These are phyloP conservation scores for Globomyces pollinis-pini DNA, from an alignment of 192 early-diverging fungal genomes.

Conservation along the genomic window DNA sequence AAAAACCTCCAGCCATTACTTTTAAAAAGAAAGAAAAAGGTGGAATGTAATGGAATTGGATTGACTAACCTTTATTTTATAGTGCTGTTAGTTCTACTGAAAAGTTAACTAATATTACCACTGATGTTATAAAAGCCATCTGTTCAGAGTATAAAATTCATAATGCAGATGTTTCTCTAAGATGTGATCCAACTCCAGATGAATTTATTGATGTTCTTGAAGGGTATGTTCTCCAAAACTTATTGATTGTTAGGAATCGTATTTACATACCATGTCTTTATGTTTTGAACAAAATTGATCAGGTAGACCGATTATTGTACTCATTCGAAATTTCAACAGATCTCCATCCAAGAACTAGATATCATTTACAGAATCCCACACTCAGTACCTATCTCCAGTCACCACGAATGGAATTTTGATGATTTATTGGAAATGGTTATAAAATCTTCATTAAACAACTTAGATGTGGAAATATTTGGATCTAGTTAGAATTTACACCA, in stretches of 20 bases:
- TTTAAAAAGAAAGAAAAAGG: slow-evolving; percentile 99
- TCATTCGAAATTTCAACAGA: slow-evolving; percentile 18
- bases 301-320: too few relatives aligned
- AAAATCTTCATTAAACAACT: neutral
- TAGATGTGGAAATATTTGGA: slow-evolving; percentile 64
- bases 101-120: slow-evolving; percentile 76
- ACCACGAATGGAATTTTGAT: slow-evolving; percentile 91
- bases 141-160: slow-evolving; percentile 91
- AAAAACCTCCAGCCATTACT: slow-evolving; percentile 88
- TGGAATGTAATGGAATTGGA: slow-evolving; percentile 68
- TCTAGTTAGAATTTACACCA: slow-evolving; percentile 71
- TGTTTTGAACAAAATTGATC: slow-evolving; percentile 98
- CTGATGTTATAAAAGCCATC: slow-evolving; percentile 88
- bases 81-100: slow-evolving; percentile 95
- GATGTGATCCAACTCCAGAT: slow-evolving; percentile 88
- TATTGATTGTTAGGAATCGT: too few relatives aligned
- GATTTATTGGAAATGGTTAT: slow-evolving; percentile 67
- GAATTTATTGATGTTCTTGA: slow-evolving; percentile 98
- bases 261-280: slow-evolving; percentile 96
- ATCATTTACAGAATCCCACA: slow-evolving; percentile 96
- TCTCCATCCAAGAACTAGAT: slow-evolving; percentile 91
- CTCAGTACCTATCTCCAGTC: slow-evolving; percentile 62
- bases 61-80: neutral
- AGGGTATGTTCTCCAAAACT: too few relatives aligned
- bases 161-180: slow-evolving; percentile 92